phyloP scores from a whole-genome alignment of 2,329 filamentous ascomycete species.

The Endothia cerciana region DNA sequence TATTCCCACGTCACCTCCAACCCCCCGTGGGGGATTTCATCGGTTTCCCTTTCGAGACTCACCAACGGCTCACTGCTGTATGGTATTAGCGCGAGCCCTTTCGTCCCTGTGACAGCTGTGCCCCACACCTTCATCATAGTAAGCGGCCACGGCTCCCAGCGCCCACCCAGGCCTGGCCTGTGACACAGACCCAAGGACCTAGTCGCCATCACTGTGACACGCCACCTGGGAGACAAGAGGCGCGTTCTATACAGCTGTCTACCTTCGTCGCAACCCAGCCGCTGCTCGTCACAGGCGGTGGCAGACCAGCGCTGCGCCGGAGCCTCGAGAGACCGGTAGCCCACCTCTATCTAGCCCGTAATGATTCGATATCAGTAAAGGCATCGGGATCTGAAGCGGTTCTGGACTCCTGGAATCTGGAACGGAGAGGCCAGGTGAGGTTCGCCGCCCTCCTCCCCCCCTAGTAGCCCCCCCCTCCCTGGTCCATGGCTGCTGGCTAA shows the following conservation, averaged over 20 bases:
- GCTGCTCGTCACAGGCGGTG: too few relatives aligned
- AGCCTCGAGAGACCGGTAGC: too few relatives aligned
- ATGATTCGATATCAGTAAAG: background rate
- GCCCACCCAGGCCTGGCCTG: background rate
- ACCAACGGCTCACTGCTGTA: slow-evolving; percentile 1
- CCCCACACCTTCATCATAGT: background rate
- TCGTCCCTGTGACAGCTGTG: slow-evolving; percentile 12
- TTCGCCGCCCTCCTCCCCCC: background rate
- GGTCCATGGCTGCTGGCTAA: background rate
- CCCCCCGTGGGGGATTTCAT: background rate
- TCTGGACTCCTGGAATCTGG: too few relatives aligned
- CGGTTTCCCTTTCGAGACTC: background rate
- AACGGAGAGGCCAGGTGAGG: background rate
- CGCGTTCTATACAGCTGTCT: background rate
- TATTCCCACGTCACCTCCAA: background rate
- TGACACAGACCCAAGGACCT: background rate
- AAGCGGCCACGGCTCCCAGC: background rate
- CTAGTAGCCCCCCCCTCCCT: background rate
- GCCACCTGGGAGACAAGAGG: background rate
- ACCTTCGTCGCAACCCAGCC: background rate
- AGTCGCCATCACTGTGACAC: background rate
- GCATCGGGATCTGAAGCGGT: too few relatives aligned
- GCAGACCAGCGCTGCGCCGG: too few relatives aligned
- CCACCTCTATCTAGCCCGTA: background rate
- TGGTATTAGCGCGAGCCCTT: background rate